A percentile compares a stretch with the other conserved stretches of the same genome.
Conservation (phyloP, 108 stramenopile species). For the Nitzschia palea region DNA sequence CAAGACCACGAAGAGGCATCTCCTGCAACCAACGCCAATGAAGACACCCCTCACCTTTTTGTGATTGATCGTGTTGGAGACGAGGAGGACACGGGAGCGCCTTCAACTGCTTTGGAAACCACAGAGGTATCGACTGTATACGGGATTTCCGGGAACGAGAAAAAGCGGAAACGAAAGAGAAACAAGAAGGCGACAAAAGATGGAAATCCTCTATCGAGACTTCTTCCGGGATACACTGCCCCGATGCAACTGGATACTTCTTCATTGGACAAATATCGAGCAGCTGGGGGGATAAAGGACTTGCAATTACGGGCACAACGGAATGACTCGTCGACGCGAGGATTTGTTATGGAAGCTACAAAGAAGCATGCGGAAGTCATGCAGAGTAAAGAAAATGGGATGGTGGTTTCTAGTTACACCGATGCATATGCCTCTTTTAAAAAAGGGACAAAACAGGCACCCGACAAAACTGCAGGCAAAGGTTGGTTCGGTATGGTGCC, state of each 20-base stretch:
- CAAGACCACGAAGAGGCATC: neutral
- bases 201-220: slow-evolving; percentile 62
- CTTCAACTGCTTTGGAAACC: slow-evolving; percentile 1
- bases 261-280: slow-evolving; percentile 35
- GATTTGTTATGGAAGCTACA: slow-evolving; percentile 33
- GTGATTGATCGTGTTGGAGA: neutral
- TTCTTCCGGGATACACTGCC: slow-evolving; percentile 83
- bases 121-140: neutral
- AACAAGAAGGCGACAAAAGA: slow-evolving; percentile 5
- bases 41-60: neutral
- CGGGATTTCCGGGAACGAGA: neutral
- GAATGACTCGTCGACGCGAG: slow-evolving; percentile 38
- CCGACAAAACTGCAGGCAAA: slow-evolving; percentile 55
- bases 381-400: neutral
- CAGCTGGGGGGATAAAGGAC: slow-evolving; percentile 34
- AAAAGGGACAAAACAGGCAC: slow-evolving; percentile 31
- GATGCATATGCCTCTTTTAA: slow-evolving; percentile 52
- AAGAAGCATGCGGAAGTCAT: slow-evolving; percentile 18
- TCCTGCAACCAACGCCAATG: too few species aligned
- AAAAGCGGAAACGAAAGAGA: neutral
- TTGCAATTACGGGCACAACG: slow-evolving; percentile 44
- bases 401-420: slow-evolving; percentile 24
- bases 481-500: slow-evolving; percentile 82
- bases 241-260: slow-evolving; percentile 60
- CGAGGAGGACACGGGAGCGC: slow-evolving; percentile 24